Evolutionary conservation across 2,329 filamentous ascomycete genomes (phyloP), one percentile per base, ranked within the genome.

Genomic region (Microcyclospora tardicrescens): DNA sequence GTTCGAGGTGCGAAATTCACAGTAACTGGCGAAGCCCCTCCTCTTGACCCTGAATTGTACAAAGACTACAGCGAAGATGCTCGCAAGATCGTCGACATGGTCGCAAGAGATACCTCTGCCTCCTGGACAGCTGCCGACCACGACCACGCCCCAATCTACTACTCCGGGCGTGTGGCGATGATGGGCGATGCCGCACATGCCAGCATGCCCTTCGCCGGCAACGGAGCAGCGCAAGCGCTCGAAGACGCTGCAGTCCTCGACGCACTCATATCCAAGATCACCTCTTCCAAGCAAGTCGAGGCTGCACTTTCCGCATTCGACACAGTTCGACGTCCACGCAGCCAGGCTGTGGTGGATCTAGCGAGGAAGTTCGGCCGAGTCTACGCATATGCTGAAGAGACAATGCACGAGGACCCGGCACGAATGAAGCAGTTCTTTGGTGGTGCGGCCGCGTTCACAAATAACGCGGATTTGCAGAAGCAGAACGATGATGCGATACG

Each of bases 111-210:
- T 16, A 50, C 51, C 1, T 42, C 34, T 28, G 49, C 47, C n/a
- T 51, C 50, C 9, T 59, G 56, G 56, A 50, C 48, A 15, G 48
- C 50, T 15, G 47, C 54, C 29, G 52, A 58, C 43, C 53, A 60
- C 44, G 56, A 54, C 16, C 52, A 56, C 24, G 55, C 58, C 11
- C 55, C 56, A n/a, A 52, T 42, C 12, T 61, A 59, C 43, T 42
- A 39, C 43, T 48, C 46, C 5, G 50, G 50, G 14, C 36, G 43
- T 3, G 46, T 61, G 10, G 48, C 48, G 16, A 54, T 64, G 35
- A 53, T 60, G 34, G 62, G 62, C 11, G 61, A 64, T 36, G 59
- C 61, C 15, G 61, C 61, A 3, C 62, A 64, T 39, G 56, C 60
- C 8, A 55, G 49, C 12, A 55, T 60, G 33, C 60, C 60, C 1